These are phyloP conservation scores for Phytophthora brassicae DNA, from an alignment of 352 stramenopile genomes.

Conservation along the genomic window DNA sequence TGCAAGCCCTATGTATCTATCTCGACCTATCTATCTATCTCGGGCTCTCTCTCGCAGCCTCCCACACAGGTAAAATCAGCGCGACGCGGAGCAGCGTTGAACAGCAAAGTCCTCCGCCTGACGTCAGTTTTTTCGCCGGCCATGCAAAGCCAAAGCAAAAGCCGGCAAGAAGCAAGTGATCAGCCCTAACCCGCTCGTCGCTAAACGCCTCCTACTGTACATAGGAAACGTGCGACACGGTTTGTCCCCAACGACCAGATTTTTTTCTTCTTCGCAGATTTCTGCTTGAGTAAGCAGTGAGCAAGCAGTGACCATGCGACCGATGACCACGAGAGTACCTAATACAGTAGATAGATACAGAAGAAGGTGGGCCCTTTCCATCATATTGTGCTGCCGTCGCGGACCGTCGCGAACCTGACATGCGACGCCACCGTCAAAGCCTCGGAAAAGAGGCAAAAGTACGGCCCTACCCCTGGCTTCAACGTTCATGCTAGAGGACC, in stretches of 20 bases:
- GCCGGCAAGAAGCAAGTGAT: conserved; percentile 23
- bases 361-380: no score
- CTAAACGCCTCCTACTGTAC: no score
- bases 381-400: no score
- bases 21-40: no score
- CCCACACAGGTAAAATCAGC: conserved; percentile 36
- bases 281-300: no score
- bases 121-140: conserved; percentile 34
- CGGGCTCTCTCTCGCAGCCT: conserved; percentile 36
- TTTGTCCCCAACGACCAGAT: neutral
- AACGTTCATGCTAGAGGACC: conserved; percentile 11
- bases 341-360: no score
- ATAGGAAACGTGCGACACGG: conserved; percentile 26
- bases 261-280: no score
- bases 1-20: no score
- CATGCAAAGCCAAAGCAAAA: conserved; percentile 25
- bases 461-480: conserved; percentile 25
- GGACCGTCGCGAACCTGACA: no score
- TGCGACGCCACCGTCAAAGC: conserved; percentile 9
- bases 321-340: no score
- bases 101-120: conserved; percentile 26
- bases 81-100: conserved; percentile 4
- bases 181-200: conserved; percentile 6
- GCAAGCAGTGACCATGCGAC: no score
- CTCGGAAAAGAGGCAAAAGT: conserved; percentile 4